phyloP scores from a whole-genome alignment of 1,139 yeast species.

The Taiozyma sp. region DNA sequence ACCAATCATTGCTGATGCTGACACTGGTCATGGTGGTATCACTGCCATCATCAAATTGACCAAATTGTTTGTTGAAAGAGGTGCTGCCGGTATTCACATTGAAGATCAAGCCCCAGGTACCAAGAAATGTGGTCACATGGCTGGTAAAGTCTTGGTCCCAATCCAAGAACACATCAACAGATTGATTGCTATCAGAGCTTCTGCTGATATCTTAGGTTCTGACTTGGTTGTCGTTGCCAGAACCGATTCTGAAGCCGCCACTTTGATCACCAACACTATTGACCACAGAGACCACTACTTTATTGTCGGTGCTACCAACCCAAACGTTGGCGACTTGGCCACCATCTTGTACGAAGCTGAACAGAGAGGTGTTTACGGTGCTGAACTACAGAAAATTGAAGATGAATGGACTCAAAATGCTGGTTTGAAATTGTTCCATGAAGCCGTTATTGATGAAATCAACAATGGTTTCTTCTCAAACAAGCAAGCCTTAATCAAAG shows the following conservation, averaged over 20 bases:
- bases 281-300: conserved; percentile 95
- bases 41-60: conserved; percentile 95
- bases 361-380: conserved; percentile 66
- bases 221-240: conserved; percentile 88
- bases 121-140: conserved; percentile 96
- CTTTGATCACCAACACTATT: conserved; percentile 87
- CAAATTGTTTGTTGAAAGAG: conserved; percentile 94
- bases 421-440: conserved; percentile 82
- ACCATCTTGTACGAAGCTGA: conserved; percentile 83
- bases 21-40: conserved; percentile 98
- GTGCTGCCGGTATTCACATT: conserved; percentile 98
- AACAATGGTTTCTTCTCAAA: conserved; percentile 53
- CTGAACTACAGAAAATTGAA: conserved; percentile 68
- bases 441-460: conserved; percentile 87
- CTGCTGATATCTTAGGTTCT: conserved; percentile 90
- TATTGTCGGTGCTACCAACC: conserved; percentile 87
- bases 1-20: conserved; percentile 96
- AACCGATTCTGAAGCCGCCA: conserved; percentile 97
- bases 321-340: conserved; percentile 61
- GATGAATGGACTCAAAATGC: conserved; percentile 81
- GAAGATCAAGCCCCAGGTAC: conserved; percentile 99
- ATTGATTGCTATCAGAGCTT: conserved; percentile 88
- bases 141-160: conserved; percentile 96
- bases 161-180: conserved; percentile 96
- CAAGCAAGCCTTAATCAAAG: conserved; percentile 60